A percentile compares a stretch with the other conserved stretches of the same genome.
These are phyloP conservation scores for Nymphaea thermarum DNA, from an alignment of 164 flowering plant species.

Conservation along the genomic window DNA sequence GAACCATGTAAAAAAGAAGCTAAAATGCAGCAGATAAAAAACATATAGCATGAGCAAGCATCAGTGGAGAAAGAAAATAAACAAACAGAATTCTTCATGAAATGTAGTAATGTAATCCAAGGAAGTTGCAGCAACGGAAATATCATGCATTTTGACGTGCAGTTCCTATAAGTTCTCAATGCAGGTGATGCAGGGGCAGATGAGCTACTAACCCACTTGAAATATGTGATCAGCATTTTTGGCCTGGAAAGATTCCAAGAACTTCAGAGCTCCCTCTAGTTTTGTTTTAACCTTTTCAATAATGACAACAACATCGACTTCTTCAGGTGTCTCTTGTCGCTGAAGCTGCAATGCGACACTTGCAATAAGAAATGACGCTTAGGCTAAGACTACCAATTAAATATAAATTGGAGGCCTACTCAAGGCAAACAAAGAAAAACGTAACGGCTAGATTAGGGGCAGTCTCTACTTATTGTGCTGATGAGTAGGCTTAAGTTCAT, in stretches of 20 bases:
- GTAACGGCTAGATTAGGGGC: too few species aligned
- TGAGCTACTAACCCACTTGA: slow-evolving; percentile 47
- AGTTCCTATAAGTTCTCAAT: too few species aligned
- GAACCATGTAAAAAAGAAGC: too few species aligned
- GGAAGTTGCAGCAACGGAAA: too few species aligned
- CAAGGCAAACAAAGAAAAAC: not conserved
- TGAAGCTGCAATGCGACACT: slow-evolving; percentile 44
- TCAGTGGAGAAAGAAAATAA: too few species aligned
- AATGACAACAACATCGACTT: slow-evolving; percentile 33
- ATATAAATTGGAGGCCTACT: not conserved
- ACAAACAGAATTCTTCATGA: too few species aligned
- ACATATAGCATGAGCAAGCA: too few species aligned
- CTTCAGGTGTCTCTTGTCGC: slow-evolving; percentile 43
- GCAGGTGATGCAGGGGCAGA: not conserved
- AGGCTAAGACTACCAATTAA: not conserved
- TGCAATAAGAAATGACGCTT: not conserved
- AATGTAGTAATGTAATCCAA: too few species aligned
- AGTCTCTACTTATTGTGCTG: too few species aligned
- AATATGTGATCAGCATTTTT: slow-evolving; percentile 72
- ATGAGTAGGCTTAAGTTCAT: too few species aligned
- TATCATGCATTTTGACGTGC: too few species aligned
- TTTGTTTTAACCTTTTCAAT: slow-evolving; percentile 38
- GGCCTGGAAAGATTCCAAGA: slow-evolving; percentile 55
- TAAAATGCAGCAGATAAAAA: too few species aligned
- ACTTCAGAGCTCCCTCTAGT: slow-evolving; percentile 31